Evolutionary conservation across 1,284 basidiomycete genomes (phyloP).

Genomic region (Ustilago bromivora): DNA sequence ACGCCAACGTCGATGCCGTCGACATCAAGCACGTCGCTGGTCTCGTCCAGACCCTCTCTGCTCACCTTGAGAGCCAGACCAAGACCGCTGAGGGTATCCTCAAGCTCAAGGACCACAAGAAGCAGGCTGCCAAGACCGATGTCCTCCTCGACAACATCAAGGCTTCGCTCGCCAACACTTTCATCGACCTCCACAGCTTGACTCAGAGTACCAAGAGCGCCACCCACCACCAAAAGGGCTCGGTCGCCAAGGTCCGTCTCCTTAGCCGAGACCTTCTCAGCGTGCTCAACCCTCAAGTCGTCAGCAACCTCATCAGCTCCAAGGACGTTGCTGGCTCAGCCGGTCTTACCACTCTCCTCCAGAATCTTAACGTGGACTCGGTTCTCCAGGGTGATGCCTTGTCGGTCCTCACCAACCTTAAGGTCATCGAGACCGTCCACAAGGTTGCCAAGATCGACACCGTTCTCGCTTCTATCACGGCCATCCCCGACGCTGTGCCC

Average conservation of each 20-base stretch:
- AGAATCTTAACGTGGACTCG: conserved; percentile 10
- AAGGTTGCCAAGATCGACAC: conserved; percentile 17
- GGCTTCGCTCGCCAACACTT: conserved; percentile 3
- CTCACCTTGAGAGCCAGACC: conserved; percentile 26
- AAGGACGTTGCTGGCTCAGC: conserved; percentile 13
- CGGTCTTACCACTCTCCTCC: conserved; percentile 10
- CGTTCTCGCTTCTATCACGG: conserved; percentile 14
- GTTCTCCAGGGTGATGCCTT: conserved; percentile 19
- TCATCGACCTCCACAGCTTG: conserved; percentile 12
- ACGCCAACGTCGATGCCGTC: conserved; percentile 7
- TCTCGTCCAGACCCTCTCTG: conserved; percentile 36
- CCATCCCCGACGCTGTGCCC: conserved; percentile 10
- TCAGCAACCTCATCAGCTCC: conserved; percentile 2
- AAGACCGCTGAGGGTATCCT: conserved; percentile 16
- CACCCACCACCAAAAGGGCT: neutral
- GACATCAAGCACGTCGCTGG: conserved; percentile 36
- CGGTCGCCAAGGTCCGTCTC: neutral
- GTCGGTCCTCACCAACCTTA: conserved; percentile 15
- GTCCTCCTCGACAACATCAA: conserved; percentile 16
- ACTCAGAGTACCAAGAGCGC: neutral
- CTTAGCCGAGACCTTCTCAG: conserved; percentile 1
- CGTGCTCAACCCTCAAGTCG: neutral
- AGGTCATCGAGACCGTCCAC: conserved; percentile 22
- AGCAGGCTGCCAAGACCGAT: conserved; percentile 1
- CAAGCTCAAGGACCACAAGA: conserved; percentile 22